Evolutionary conservation across 495 filamentous ascomycete genomes (phyloP).

Genomic region (Podospora pseudocomata): DNA sequence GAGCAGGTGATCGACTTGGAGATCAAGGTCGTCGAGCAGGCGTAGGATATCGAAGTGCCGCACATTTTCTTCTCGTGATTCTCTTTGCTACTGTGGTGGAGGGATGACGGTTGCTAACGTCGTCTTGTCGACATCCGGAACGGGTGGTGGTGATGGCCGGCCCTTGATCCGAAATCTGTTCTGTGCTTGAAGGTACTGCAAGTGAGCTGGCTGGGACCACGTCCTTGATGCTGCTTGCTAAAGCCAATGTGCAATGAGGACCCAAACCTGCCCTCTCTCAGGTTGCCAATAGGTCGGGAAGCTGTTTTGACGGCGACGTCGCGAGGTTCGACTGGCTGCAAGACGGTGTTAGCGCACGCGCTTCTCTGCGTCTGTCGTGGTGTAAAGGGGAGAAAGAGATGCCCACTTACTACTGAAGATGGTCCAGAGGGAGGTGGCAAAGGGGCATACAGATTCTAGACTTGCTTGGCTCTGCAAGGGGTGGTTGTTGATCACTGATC

Average conservation of each 20-base stretch:
- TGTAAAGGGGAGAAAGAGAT: background rate
- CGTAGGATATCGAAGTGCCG: conserved; percentile 34
- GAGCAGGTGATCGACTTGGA: conserved; percentile 30
- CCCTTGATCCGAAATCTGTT: background rate
- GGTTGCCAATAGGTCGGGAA: background rate
- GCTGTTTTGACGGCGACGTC: background rate
- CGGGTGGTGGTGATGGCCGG: too few species aligned
- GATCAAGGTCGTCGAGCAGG: conserved; percentile 31
- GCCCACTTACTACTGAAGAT: background rate
- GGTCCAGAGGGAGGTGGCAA: background rate
- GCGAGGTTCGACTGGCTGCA: background rate
- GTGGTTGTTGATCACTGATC: background rate
- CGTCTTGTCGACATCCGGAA: conserved; percentile 3
- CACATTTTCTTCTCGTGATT: conserved; percentile 22
- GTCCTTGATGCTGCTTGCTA: background rate
- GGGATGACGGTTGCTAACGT: background rate
- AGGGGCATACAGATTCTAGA: background rate
- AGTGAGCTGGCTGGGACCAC: background rate
- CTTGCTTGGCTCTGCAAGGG: background rate
- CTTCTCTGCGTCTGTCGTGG: background rate
- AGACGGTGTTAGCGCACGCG: background rate
- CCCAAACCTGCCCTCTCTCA: background rate
- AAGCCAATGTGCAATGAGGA: background rate
- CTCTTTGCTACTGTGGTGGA: background rate
- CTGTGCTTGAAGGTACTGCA: background rate